Percentiles rank a stretch among this genome's conserved stretches.
Evolutionary conservation across 345 rosid genomes (phyloP).

Genomic region (Brassica rapa): DNA sequence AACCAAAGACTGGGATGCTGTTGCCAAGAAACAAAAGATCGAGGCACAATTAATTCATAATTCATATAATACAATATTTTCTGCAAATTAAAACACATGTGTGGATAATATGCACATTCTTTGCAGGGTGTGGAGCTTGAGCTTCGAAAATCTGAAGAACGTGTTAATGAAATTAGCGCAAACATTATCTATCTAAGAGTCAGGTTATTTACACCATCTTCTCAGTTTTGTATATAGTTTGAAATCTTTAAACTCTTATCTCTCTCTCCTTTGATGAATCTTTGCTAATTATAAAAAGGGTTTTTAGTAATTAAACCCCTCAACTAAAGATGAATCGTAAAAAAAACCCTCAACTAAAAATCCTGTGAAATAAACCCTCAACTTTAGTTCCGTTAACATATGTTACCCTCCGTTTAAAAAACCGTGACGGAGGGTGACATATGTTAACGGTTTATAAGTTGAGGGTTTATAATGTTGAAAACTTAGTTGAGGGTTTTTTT

Average conservation of each 20-base stretch:
- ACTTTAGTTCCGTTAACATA: too few relatives aligned
- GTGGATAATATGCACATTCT: neutral
- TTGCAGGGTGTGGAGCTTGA: conserved; percentile 40
- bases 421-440: too few relatives aligned
- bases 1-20: conserved; percentile 35
- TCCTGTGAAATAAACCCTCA: too few relatives aligned
- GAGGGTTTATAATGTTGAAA: too few relatives aligned
- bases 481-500: too few relatives aligned
- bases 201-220: conserved; percentile 16
- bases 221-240: neutral
- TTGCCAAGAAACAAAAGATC: conserved; percentile 40
- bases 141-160: conserved; percentile 17
- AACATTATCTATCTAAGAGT: conserved; percentile 22
- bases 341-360: too few relatives aligned
- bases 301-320: too few relatives aligned
- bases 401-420: too few relatives aligned
- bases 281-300: neutral
- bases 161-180: neutral
- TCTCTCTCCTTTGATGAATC: neutral
- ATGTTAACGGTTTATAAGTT: too few relatives aligned
- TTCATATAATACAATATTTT: neutral
- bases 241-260: neutral
- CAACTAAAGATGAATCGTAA: too few relatives aligned
- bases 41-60: conserved; percentile 13
- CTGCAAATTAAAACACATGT: neutral